phyloP scores from a whole-genome alignment of 163 green algal genomes.

The Scenedesmus sp. region DNA sequence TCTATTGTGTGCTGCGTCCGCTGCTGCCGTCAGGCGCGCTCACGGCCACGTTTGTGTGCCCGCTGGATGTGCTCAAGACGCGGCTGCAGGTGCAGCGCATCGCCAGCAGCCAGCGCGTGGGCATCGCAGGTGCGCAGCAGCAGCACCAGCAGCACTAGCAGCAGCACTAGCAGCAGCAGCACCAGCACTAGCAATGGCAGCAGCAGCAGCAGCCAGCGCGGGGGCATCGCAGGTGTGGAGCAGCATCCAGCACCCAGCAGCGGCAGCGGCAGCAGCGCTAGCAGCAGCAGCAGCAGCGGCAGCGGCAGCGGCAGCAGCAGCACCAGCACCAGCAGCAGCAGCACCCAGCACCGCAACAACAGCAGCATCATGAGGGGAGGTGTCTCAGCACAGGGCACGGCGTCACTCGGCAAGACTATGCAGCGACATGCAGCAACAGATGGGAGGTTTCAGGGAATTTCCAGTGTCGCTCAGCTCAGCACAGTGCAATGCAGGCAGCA shows the following conservation, averaged over 20 bases:
- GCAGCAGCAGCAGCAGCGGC: not conserved
- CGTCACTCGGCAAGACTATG: too few species aligned
- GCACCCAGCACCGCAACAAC: not conserved
- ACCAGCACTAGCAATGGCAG: not conserved
- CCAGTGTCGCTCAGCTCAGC: too few species aligned
- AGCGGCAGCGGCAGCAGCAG: constrained; percentile 3
- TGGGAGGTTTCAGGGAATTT: too few species aligned
- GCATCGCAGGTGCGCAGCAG: constrained; percentile 48
- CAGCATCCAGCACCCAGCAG: not conserved
- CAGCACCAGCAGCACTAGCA: constrained; percentile 15
- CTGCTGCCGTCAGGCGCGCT: constrained; percentile 78
- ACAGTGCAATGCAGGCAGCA: too few species aligned
- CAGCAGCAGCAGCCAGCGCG: not conserved
- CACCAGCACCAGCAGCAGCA: not conserved
- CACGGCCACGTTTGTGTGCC: constrained; percentile 95
- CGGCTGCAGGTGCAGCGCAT: constrained; percentile 88
- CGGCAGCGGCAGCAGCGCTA: not conserved
- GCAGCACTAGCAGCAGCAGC: not conserved
- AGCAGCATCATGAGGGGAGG: too few species aligned
- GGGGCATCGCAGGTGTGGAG: not conserved
- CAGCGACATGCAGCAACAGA: too few species aligned
- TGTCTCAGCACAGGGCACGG: too few species aligned
- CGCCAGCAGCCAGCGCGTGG: constrained; percentile 44
- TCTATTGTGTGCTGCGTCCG: not conserved
- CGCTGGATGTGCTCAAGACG: constrained; percentile 95